Conservation (phyloP, 495 filamentous ascomycete species). For the Astrothelium macrocarpum region DNA sequence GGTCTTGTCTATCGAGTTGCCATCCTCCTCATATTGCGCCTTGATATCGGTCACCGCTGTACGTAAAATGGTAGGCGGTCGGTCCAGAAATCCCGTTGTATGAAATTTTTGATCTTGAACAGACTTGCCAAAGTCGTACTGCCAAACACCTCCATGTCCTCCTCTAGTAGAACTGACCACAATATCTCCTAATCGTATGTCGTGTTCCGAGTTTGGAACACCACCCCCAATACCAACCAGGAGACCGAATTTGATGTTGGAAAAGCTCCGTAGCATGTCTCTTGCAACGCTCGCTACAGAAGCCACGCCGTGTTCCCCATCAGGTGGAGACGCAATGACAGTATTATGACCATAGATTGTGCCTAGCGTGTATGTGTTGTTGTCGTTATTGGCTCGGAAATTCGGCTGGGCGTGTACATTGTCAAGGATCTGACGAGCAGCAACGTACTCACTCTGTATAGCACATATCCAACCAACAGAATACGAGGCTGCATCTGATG, state of each 20-base stretch:
- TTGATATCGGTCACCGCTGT: slow-evolving; percentile 7
- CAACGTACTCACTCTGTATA: slow-evolving; percentile 27
- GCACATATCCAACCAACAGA: slow-evolving; percentile 37
- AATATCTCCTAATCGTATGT: slow-evolving; percentile 13
- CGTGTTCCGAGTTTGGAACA: not conserved
- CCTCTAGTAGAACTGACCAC: slow-evolving; percentile 10
- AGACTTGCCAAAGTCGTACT: slow-evolving; percentile 18
- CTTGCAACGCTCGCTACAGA: slow-evolving; percentile 27
- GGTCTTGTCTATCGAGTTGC: not conserved
- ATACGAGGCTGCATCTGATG: too few relatives aligned
- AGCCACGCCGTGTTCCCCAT: slow-evolving; percentile 23
- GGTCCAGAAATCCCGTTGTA: slow-evolving; percentile 3
- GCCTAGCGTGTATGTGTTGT: slow-evolving; percentile 33
- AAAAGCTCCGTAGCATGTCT: slow-evolving; percentile 32
- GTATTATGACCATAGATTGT: slow-evolving; percentile 34
- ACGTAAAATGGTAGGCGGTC: slow-evolving; percentile 9
- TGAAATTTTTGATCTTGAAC: slow-evolving; percentile 5
- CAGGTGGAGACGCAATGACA: slow-evolving; percentile 38
- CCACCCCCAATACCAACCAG: slow-evolving; percentile 14
- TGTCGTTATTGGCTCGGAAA: slow-evolving; percentile 22
- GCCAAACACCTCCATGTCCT: slow-evolving; percentile 11
- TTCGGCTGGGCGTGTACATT: slow-evolving; percentile 23
- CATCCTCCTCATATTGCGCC: not conserved
- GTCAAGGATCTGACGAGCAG: slow-evolving; percentile 31
- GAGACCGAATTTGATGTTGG: slow-evolving; percentile 14